A percentile compares a stretch with the other conserved stretches of the same genome.
phyloP scores from a whole-genome alignment of 805 yeast genomes.

The Suhomyces prunicola region DNA sequence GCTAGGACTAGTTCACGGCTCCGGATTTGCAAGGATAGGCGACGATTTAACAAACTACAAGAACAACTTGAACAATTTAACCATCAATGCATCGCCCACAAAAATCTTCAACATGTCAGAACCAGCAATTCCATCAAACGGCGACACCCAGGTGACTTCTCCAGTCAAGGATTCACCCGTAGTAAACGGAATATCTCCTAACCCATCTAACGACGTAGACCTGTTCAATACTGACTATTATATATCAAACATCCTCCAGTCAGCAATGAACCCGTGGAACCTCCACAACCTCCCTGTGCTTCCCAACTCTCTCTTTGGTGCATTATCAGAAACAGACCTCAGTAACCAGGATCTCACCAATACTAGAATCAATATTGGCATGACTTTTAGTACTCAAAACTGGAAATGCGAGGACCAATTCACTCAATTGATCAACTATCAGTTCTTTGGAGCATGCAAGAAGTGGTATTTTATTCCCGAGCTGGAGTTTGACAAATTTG shows the following conservation, averaged over 20 bases:
- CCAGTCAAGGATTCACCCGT: background rate
- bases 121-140: background rate
- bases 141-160: background rate
- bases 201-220: constrained; percentile 6
- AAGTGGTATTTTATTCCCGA: constrained; percentile 66
- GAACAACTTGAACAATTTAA: constrained; percentile 17
- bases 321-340: constrained; percentile 38
- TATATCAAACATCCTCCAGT: constrained; percentile 15
- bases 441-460: constrained; percentile 52
- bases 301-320: constrained; percentile 48
- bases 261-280: constrained; percentile 51
- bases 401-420: constrained; percentile 65
- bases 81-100: constrained; percentile 12
- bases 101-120: constrained; percentile 2
- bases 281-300: constrained; percentile 51
- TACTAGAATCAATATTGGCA: constrained; percentile 49
- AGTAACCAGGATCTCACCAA: constrained; percentile 42
- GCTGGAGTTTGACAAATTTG: constrained; percentile 50
- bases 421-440: constrained; percentile 50
- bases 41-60: constrained; percentile 27
- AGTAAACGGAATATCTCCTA: background rate
- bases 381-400: constrained; percentile 51
- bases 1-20: constrained; percentile 27
- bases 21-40: constrained; percentile 35
- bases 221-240: constrained; percentile 20